Conservation (phyloP, 345 rosid species). For the Eucalyptus decipiens region DNA sequence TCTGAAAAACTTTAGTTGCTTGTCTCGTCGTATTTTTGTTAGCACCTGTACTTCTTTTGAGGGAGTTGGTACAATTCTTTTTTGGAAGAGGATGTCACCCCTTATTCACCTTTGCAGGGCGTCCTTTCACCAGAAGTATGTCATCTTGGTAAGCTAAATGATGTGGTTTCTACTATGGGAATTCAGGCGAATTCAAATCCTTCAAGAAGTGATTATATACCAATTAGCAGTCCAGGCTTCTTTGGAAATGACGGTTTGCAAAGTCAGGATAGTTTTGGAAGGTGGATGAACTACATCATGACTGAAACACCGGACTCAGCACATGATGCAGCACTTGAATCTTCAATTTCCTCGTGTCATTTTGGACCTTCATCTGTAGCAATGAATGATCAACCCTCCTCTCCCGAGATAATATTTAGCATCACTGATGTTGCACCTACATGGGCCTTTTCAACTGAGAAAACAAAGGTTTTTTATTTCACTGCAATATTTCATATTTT, state of each 20-base stretch:
- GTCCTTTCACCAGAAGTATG: constrained; percentile 7
- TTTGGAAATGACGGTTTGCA: constrained; percentile 40
- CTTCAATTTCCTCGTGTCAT: constrained; percentile 30
- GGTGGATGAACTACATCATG: constrained; percentile 58
- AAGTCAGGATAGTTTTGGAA: constrained; percentile 82
- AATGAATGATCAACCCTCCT: constrained; percentile 15
- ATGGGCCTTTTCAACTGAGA: constrained; percentile 74
- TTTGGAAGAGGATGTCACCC: neutral
- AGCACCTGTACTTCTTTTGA: neutral
- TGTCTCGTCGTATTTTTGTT: neutral
- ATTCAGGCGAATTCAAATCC: constrained; percentile 15
- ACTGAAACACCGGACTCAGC: constrained; percentile 35
- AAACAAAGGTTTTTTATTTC: constrained; percentile 55
- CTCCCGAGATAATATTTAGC: constrained; percentile 47
- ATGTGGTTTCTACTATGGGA: constrained; percentile 10
- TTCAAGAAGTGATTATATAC: constrained; percentile 14
- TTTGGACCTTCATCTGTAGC: constrained; percentile 23
- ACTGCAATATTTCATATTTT: neutral
- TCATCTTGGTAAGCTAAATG: constrained; percentile 5
- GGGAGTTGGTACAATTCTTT: neutral
- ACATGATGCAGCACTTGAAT: constrained; percentile 27
- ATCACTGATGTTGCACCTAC: constrained; percentile 77
- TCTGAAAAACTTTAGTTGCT: neutral
- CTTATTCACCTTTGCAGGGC: constrained; percentile 27
- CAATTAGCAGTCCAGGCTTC: constrained; percentile 26